Percentiles rank a stretch among this genome's conserved stretches.
Conservation (phyloP, 495 filamentous ascomycete genomes). For the Platismatia glauca region DNA sequence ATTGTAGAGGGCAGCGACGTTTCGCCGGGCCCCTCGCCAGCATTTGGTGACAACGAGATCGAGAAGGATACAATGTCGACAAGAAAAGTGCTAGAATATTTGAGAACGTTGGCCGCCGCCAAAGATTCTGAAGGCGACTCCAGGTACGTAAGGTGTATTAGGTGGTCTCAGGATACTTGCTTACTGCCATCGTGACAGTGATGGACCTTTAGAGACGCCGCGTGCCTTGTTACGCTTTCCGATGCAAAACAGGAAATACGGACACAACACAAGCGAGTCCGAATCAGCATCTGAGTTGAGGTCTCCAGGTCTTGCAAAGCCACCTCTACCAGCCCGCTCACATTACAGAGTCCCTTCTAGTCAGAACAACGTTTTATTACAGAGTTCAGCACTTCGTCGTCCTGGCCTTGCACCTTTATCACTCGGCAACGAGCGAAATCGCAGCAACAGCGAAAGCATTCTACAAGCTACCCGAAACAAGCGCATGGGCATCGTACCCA, state of each 20-base stretch:
- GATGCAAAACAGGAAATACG: slow-evolving; percentile 50
- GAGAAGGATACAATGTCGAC: slow-evolving; percentile 62
- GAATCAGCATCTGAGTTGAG: slow-evolving; percentile 41
- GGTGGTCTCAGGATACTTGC: not conserved
- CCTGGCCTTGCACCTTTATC: slow-evolving; percentile 61
- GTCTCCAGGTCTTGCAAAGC: slow-evolving; percentile 55
- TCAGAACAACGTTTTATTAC: slow-evolving; percentile 47
- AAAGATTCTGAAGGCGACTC: slow-evolving; percentile 56
- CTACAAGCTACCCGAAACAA: slow-evolving; percentile 52
- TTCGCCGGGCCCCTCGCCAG: slow-evolving; percentile 27
- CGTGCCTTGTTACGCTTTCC: slow-evolving; percentile 77
- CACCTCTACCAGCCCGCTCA: slow-evolving; percentile 65
- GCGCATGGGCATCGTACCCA: slow-evolving; percentile 79
- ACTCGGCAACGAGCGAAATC: slow-evolving; percentile 67
- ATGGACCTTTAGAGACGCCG: slow-evolving; percentile 56
- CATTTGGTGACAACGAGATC: slow-evolving; percentile 37
- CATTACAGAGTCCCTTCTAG: slow-evolving; percentile 74
- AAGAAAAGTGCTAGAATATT: slow-evolving; percentile 63
- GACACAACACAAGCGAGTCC: slow-evolving; percentile 39
- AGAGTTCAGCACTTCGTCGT: slow-evolving; percentile 50
- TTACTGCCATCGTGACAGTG: slow-evolving; percentile 31
- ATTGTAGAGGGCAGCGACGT: slow-evolving; percentile 38
- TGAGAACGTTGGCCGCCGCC: slow-evolving; percentile 54
- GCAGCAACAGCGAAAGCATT: slow-evolving; percentile 84
- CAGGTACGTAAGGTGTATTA: slow-evolving; percentile 45